Percentiles rank a stretch among this genome's conserved stretches.
These are phyloP conservation scores for Brasilioporus rufonigricans DNA, from an alignment of 768 basidiomycete genomes.

Conservation along the genomic window DNA sequence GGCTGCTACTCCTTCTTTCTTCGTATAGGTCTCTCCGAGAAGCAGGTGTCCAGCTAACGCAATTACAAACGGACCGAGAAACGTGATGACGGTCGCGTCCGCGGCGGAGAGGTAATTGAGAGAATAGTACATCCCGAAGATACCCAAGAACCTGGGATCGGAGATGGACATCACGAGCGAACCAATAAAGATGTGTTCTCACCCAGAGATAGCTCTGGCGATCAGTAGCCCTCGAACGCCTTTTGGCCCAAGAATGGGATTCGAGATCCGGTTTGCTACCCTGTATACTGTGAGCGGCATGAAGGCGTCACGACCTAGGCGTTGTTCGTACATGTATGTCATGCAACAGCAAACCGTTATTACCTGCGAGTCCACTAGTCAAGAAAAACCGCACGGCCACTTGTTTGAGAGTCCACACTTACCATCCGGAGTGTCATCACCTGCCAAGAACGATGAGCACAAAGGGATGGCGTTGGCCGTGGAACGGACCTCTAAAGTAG, in stretches of 20 bases:
- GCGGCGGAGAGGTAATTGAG: conserved; percentile 74
- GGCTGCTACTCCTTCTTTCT: conserved; percentile 55
- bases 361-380: conserved; percentile 29
- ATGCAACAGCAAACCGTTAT: conserved; percentile 54
- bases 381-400: neutral
- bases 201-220: conserved; percentile 66
- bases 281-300: conserved; percentile 16
- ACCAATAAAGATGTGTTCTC: conserved; percentile 10
- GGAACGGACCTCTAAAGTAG: conserved; percentile 50
- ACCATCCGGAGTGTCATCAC: conserved; percentile 62
- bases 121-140: conserved; percentile 69
- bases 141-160: conserved; percentile 59
- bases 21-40: conserved; percentile 56
- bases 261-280: conserved; percentile 41
- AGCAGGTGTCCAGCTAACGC: conserved; percentile 61
- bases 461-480: neutral
- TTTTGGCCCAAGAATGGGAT: conserved; percentile 70
- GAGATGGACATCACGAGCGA: neutral
- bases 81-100: conserved; percentile 75
- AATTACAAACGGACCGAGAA: conserved; percentile 66
- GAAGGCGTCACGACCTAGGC: neutral
- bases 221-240: conserved; percentile 58
- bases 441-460: conserved; percentile 24
- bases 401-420: conserved; percentile 6
- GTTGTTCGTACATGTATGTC: conserved; percentile 43